Evolutionary conservation across 768 basidiomycete species (phyloP), one percentile per base, ranked within the genome.

Genomic region (Nidularia sp.): DNA sequence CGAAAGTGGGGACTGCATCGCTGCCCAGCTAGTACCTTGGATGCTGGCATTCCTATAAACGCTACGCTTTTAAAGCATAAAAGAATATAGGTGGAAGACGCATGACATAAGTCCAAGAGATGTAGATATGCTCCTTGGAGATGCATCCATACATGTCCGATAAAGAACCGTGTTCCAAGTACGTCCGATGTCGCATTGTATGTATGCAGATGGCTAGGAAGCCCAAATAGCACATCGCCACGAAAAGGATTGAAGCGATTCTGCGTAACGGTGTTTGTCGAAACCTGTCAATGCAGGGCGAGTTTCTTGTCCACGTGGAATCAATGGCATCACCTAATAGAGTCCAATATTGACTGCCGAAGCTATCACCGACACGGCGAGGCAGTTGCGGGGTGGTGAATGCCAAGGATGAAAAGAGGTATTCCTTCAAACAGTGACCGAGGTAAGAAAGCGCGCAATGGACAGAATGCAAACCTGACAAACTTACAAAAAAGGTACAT

Each of bases 1-100:
- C 47, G 53, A 53, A 49, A 47, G 60, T 42, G 56, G 57, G 54
- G 60, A 54, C 52, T 61, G 58, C 65, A 66, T 66, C 47, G 50
- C 45, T 43, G 45, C 43, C 34, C 34, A 54, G 55, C 33, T 32
- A 6, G 34, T 13, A 49, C 39, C 29, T 35, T 32, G 34, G n/a
- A 7, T 39, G n/a, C 7, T 7, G 8, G n/a, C n/a, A 39, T 39
- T 39, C n/a, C 8, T 7, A 39, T n/a, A 39, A 7, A 39, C 8
- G 7, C 36, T n/a, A n/a, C n/a, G 36, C 44, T 45, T 45, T 45
- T 45, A 45, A 45, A 45, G 8, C 44, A 9, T 8, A 8, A 6
- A 7, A 25, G 44, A 8, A 10, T 45, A n/a, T 9, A 7, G 22
- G 10, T 45, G 7, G 7, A 45, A 7, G 8, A 18, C 18, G 36